These are phyloP conservation scores for Magnaporthiopsis rhizophila DNA, from an alignment of 2,329 filamentous ascomycete species.

Conservation along the genomic window DNA sequence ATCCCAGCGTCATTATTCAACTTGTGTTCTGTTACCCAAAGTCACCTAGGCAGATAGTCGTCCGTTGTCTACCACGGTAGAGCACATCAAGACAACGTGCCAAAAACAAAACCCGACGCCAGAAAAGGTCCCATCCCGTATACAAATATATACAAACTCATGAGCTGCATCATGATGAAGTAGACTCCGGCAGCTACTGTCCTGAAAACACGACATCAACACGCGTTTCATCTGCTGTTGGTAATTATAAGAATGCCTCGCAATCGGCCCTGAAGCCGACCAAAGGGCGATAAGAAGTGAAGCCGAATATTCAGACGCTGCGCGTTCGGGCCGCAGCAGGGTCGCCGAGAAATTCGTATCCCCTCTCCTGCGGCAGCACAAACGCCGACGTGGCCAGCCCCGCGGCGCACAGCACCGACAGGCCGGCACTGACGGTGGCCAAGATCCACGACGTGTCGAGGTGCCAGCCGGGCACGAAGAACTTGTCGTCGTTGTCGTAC, in stretches of 20 bases:
- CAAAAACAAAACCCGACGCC: background rate
- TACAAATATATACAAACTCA: background rate
- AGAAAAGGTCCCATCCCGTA: background rate
- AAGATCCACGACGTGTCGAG: constrained; percentile 75
- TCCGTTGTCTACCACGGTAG: too few species aligned
- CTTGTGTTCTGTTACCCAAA: background rate
- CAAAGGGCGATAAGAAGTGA: too few species aligned
- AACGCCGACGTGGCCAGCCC: constrained; percentile 60
- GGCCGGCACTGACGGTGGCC: constrained; percentile 46
- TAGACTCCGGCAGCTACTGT: background rate
- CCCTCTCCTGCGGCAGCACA: constrained; percentile 69
- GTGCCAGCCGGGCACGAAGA: constrained; percentile 70
- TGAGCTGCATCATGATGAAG: background rate
- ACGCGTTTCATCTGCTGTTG: too few species aligned
- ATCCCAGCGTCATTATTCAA: background rate
- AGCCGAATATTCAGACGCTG: too few species aligned
- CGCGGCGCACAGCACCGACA: constrained; percentile 44
- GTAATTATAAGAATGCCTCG: too few species aligned
- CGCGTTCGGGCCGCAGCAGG: constrained; percentile 15
- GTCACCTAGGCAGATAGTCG: too few species aligned
- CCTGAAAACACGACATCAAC: too few species aligned
- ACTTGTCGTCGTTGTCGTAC: constrained; percentile 75
- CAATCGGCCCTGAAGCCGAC: too few species aligned
- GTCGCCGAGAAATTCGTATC: constrained; percentile 64
- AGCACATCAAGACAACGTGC: background rate